These are phyloP conservation scores for Baorangia bicolor DNA, from an alignment of 768 basidiomycete species.

Conservation along the genomic window DNA sequence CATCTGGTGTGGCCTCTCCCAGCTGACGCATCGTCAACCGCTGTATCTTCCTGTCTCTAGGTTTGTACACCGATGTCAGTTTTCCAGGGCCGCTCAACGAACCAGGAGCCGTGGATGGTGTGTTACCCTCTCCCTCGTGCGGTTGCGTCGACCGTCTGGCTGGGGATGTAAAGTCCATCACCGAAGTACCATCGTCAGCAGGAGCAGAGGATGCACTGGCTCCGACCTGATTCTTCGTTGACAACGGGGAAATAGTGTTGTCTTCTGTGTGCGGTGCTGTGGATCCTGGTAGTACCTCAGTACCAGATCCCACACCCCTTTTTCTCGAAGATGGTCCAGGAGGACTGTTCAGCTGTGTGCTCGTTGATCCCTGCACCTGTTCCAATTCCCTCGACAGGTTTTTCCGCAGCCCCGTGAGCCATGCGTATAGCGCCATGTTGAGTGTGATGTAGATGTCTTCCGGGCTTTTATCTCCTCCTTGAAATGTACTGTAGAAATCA, in stretches of 20 bases:
- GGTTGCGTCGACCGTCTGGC: slow-evolving; percentile 16
- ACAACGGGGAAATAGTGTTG: background rate
- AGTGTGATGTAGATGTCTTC: slow-evolving; percentile 86
- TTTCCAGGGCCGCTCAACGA: slow-evolving; percentile 10
- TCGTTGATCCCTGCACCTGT: slow-evolving; percentile 60
- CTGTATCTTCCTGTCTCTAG: slow-evolving; percentile 65
- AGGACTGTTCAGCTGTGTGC: slow-evolving; percentile 40
- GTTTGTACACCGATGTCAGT: slow-evolving; percentile 47
- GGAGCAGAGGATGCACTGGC: background rate
- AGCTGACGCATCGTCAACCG: slow-evolving; percentile 82
- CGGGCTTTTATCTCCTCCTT: slow-evolving; percentile 50
- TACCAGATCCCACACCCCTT: slow-evolving; percentile 29
- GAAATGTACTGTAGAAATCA: slow-evolving; percentile 72
- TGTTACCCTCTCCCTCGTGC: slow-evolving; percentile 14
- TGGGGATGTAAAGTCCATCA: background rate
- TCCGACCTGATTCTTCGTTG: slow-evolving; percentile 10
- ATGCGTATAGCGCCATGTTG: slow-evolving; percentile 79
- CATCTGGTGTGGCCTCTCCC: slow-evolving; percentile 86
- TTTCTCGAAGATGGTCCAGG: slow-evolving; percentile 34
- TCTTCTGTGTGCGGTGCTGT: slow-evolving; percentile 10
- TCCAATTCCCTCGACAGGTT: slow-evolving; percentile 77
- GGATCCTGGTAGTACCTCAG: slow-evolving; percentile 10
- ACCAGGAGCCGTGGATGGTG: background rate
- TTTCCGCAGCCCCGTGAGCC: slow-evolving; percentile 77
- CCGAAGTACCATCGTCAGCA: slow-evolving; percentile 7